Base-by-base conservation (phyloP, 257 asterid species). In the Echites panduratus region DNA sequence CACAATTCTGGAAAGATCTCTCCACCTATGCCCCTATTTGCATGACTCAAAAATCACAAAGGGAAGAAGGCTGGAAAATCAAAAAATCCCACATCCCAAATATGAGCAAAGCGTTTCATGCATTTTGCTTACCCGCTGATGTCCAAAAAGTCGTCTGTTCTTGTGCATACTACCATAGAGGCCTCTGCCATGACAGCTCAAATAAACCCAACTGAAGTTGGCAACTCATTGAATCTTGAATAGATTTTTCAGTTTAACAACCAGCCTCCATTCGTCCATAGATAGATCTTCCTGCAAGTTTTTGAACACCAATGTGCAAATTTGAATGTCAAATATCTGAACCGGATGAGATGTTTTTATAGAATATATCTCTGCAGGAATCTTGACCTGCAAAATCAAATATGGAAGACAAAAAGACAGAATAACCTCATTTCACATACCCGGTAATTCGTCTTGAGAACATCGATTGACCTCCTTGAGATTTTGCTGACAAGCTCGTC, bases 401-500 rank as follows among this genome's bases (percentile, higher is more conserved):
- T n/a, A 40, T 9, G 19, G 7, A 38, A 43, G 53, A 20, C 50
- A 13, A 26, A 26, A 62, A 4, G 1, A 2, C n/a, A 66, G 4
- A n/a, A n/a, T n/a, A 44, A 66, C 32, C 54, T 26, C 56, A 26
- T 12, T 45, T 8, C 53, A 66, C 85, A 47, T 72, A 95, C 99
- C 96, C 89, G 82, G 14, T 89, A 95, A 83, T 92, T 90, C 79
- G 85, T 87, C 81, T 95, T 92, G 43, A 95, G 96, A 13, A 93
- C 78, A 70, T 95, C 98, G 38, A 95, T 95, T 27, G 99, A 95
- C 83, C 76, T 83, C 83, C 99, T 85, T 56, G 95, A 84, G 82
- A 95, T 89, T 72, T 84, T 88, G 87, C 99, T 95, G 76, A 95
- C 97, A 49, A 95, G 98, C 91, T 95, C 97, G 68, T 95, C 98